phyloP scores from a whole-genome alignment of 768 basidiomycete species.

The Trametes villosa region DNA sequence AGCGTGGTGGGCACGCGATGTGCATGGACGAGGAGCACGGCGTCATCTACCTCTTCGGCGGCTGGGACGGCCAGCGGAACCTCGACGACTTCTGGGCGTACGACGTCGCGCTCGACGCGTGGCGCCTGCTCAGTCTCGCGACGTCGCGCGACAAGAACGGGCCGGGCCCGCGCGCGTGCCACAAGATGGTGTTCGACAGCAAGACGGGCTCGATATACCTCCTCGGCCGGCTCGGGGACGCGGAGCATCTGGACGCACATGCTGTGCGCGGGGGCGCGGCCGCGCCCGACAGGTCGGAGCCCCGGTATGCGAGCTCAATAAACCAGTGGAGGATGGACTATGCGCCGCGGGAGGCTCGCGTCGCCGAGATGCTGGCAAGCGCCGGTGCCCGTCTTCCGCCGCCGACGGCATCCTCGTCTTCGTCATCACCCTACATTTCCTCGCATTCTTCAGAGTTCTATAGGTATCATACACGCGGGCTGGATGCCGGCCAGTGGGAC shows the following conservation, averaged over 20 bases:
- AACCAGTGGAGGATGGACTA: neutral
- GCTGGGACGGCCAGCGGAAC: constrained; percentile 74
- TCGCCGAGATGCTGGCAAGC: neutral
- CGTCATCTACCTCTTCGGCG: constrained; percentile 76
- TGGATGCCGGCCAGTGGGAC: constrained; percentile 72
- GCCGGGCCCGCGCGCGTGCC: constrained; percentile 74
- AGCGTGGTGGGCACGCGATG: constrained; percentile 83
- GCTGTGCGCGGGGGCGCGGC: no score
- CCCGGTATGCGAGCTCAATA: no score
- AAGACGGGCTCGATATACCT: constrained; percentile 72
- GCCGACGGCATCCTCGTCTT: neutral
- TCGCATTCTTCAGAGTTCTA: constrained; percentile 72
- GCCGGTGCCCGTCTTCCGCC: neutral
- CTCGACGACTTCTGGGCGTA: constrained; percentile 85
- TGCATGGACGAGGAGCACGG: constrained; percentile 69
- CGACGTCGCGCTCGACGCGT: constrained; percentile 58
- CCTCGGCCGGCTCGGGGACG: constrained; percentile 68
- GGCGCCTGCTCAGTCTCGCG: constrained; percentile 61
- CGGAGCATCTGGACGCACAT: constrained; percentile 39
- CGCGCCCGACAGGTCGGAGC: neutral
- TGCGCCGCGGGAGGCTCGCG: neutral
- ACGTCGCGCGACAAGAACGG: constrained; percentile 64
- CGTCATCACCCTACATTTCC: neutral
- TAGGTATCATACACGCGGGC: constrained; percentile 69
- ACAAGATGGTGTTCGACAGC: constrained; percentile 82